Base-by-base conservation (phyloP, 495 filamentous ascomycete species). In the Aspergillus mulundensis region DNA sequence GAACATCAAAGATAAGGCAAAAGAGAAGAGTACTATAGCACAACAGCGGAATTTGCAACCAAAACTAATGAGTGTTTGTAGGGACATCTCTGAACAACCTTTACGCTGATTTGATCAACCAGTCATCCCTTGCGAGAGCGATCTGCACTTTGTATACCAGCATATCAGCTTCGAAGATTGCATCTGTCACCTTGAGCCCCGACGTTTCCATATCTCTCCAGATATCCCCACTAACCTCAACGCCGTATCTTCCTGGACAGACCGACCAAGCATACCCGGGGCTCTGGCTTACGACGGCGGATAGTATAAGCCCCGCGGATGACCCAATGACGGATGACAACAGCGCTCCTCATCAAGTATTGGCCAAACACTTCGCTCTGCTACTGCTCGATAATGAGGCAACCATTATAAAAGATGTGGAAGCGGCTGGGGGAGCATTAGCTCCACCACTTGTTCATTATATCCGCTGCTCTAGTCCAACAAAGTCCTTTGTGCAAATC, bases 311-410 rank as follows among this genome's bases (percentile, higher is more conserved):
- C 6, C 68, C 76, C 43, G 76, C 80, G 21, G 85, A 91, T 52
- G 87, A 90, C 24, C 76, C 77, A 4, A 71, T 77, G 7, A 77
- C 80, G 6, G 82, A 84, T 34, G 75, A 77, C 15, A 79, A 78
- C 5, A 73, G 74, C 34, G 68, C 69, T 0, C 72, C 74, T 1
- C 77, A 81, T 41, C 76, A 76, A 34, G 83, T 86, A 39, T 73
- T 94, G 15, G 88, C 87, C 46, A 89, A 88, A 61, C 87, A 96
- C 67, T 93, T 94, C 61, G 91, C 89, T 0, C 75, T 98, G 1
- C 77, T 98, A 2, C 77, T 97, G 5, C 82, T 97, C 30, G 84
- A 90, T 62, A 90, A 95, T 63, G 84, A 91, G 57, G 87, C 90
- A 44, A 83, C 84, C 24, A 88, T 97, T 48, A 77, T 94, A 16